Evolutionary conservation across 1,284 basidiomycete genomes (phyloP).

Genomic region (Ganoderma meredithae): DNA sequence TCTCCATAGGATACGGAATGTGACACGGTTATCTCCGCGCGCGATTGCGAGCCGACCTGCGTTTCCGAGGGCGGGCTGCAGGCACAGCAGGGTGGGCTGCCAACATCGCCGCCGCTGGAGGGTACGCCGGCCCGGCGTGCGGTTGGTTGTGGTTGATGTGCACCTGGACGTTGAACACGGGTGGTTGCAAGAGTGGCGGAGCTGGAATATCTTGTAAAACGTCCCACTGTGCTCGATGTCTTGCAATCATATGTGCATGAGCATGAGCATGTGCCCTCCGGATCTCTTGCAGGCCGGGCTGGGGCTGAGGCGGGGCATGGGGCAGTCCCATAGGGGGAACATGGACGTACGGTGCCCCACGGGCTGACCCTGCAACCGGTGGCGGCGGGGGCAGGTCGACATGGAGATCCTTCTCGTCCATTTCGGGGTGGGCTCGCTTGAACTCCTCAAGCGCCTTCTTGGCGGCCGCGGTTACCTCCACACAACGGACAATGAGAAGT

Average conservation of each 20-base stretch:
- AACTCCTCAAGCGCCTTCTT: slow-evolving; percentile 70
- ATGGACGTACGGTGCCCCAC: slow-evolving; percentile 5
- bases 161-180: slow-evolving; percentile 27
- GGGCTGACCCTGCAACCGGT: slow-evolving; percentile 16
- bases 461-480: slow-evolving; percentile 73
- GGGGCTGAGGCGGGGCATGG: neutral
- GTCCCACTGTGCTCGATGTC: neutral
- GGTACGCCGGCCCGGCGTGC: slow-evolving; percentile 7
- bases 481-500: neutral
- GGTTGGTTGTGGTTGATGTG: slow-evolving; percentile 25
- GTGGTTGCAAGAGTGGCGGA: neutral
- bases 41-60: slow-evolving; percentile 15
- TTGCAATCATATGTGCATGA: neutral
- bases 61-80: neutral
- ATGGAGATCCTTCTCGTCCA: slow-evolving; percentile 59
- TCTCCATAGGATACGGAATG: neutral
- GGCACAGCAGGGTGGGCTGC: neutral
- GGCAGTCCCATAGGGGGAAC: neutral
- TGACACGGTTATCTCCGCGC: neutral
- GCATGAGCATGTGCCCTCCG: neutral
- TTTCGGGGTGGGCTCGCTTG: slow-evolving; percentile 61
- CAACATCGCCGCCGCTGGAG: slow-evolving; percentile 4
- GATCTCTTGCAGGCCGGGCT: neutral
- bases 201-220: neutral
- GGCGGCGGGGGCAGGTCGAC: slow-evolving; percentile 54